Conservation (phyloP, 129 eudicot genomes). For the Pseudognaphalium luteoalbum region DNA sequence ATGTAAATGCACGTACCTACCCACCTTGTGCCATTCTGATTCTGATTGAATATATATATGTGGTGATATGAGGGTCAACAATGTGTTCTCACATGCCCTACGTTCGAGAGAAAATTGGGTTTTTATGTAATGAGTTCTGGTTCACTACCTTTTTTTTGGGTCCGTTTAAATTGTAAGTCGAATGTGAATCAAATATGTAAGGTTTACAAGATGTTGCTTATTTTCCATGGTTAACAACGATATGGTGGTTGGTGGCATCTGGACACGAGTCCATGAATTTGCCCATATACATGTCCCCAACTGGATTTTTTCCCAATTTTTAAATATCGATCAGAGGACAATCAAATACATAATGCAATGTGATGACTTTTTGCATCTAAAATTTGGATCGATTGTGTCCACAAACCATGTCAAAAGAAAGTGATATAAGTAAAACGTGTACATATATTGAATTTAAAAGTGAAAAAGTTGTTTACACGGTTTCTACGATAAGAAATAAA, state of each 20-base stretch:
- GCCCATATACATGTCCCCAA: background rate
- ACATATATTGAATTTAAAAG: no score
- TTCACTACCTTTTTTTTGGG: background rate
- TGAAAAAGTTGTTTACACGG: no score
- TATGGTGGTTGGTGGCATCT: background rate
- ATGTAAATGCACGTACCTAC: slow-evolving; percentile 26
- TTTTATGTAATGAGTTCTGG: slow-evolving; percentile 25
- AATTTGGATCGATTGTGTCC: no score
- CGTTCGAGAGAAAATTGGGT: slow-evolving; percentile 11
- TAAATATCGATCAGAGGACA: background rate
- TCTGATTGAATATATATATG: slow-evolving; percentile 22
- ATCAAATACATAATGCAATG: background rate
- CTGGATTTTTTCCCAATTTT: background rate
- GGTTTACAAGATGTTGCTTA: background rate
- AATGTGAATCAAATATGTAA: background rate
- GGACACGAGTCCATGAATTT: background rate
- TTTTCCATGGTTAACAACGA: background rate
- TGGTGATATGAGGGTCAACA: slow-evolving; percentile 25
- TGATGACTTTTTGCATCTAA: no score
- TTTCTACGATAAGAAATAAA: no score
- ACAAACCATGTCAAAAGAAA: no score
- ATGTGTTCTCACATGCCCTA: slow-evolving; percentile 20
- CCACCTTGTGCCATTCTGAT: background rate
- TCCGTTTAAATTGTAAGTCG: background rate
- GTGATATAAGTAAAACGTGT: no score